These are phyloP conservation scores for Alternaria hordeiaustralica DNA, from an alignment of 2,329 filamentous ascomycete species.

Conservation along the genomic window DNA sequence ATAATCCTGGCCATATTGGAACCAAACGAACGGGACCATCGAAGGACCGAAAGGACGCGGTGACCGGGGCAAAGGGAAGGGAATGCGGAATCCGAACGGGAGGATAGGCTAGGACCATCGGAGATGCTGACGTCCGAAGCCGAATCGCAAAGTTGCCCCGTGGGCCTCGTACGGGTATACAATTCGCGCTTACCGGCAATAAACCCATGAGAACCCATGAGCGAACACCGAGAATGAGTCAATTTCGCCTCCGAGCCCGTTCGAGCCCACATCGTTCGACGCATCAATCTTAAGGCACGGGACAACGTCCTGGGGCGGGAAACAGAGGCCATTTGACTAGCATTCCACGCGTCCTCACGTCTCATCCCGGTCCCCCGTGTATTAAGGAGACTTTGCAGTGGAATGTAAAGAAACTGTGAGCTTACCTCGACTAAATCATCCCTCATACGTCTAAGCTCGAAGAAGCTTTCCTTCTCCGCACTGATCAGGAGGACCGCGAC, in stretches of 20 bases:
- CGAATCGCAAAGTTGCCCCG: background rate
- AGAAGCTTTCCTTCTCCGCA: slow-evolving; percentile 92
- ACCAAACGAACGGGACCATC: background rate
- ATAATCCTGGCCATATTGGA: background rate
- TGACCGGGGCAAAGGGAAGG: background rate
- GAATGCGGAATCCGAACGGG: background rate
- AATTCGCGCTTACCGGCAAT: background rate
- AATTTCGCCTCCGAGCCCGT: slow-evolving; percentile 8
- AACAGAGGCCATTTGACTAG: background rate
- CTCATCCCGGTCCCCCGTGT: background rate
- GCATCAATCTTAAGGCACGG: background rate
- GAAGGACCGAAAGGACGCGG: background rate
- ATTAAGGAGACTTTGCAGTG: slow-evolving; percentile 23
- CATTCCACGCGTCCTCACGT: background rate
- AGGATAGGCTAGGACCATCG: background rate
- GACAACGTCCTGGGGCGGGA: background rate
- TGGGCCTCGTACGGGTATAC: slow-evolving; percentile 2
- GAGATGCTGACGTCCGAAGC: slow-evolving; percentile 2
- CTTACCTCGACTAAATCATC: slow-evolving; percentile 64
- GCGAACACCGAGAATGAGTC: background rate
- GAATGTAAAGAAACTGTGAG: slow-evolving; percentile 6
- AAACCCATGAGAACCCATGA: background rate
- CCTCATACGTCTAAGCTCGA: slow-evolving; percentile 77
- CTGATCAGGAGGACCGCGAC: slow-evolving; percentile 94
- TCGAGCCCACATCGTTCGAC: slow-evolving; percentile 6